phyloP scores from a whole-genome alignment of 768 basidiomycete genomes.

The Rhizopogon vesiculosus region DNA sequence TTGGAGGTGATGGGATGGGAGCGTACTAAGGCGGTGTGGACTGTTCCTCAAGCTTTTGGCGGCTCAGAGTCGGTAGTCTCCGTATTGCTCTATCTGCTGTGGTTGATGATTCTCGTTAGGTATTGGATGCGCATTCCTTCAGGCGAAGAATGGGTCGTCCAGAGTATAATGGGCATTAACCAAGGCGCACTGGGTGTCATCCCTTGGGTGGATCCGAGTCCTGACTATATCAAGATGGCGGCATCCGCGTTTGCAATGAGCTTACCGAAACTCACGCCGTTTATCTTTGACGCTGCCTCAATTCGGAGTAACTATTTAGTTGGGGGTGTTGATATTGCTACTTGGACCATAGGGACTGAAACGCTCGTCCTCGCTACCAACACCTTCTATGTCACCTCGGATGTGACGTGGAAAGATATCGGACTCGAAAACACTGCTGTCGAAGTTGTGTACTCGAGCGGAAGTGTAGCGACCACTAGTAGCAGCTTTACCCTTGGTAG shows the following conservation, averaged over 20 bases:
- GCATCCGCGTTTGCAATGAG: conserved; percentile 45
- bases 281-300: conserved; percentile 39
- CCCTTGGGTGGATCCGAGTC: conserved; percentile 49
- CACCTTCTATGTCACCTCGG: conserved; percentile 36
- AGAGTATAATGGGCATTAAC: conserved; percentile 63
- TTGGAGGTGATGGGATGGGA: conserved; percentile 65
- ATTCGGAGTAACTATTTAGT: conserved; percentile 35
- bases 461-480: not conserved
- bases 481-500: conserved; percentile 18
- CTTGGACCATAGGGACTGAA: conserved; percentile 39
- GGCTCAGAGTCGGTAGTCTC: conserved; percentile 27
- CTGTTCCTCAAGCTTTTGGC: conserved; percentile 78
- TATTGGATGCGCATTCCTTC: conserved; percentile 64
- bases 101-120: conserved; percentile 31
- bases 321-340: conserved; percentile 42
- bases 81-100: not conserved
- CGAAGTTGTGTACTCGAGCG: conserved; percentile 11
- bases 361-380: conserved; percentile 51
- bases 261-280: conserved; percentile 40
- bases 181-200: conserved; percentile 59
- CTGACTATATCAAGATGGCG: conserved; percentile 46
- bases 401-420: conserved; percentile 29
- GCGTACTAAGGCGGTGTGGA: conserved; percentile 67
- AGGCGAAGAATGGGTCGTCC: conserved; percentile 63
- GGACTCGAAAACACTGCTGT: conserved; percentile 6